Evolutionary conservation across 2,329 filamentous ascomycete species (phyloP).

Genomic region (Xylariaceae sp.): DNA sequence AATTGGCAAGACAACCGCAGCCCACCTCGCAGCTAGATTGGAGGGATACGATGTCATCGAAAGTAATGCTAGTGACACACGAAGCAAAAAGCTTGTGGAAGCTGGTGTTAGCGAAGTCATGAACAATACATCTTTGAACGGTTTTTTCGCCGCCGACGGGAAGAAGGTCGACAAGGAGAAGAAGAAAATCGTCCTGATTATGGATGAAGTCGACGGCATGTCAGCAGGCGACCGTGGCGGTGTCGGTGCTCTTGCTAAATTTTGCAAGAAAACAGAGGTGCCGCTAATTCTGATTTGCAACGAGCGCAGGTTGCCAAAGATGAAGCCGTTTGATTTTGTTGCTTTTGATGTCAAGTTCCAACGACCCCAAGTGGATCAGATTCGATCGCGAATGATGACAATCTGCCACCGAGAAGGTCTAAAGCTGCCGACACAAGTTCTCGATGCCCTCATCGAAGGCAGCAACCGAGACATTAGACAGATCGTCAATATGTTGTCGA

Average conservation of each 20-base stretch:
- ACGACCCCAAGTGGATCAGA: constrained; percentile 85
- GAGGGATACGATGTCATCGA: constrained; percentile 93
- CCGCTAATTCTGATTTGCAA: constrained; percentile 98
- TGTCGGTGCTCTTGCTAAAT: constrained; percentile 87
- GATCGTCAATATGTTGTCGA: constrained; percentile 97
- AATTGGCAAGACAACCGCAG: constrained; percentile 96
- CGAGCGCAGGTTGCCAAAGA: constrained; percentile 87
- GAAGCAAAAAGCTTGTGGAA: constrained; percentile 95
- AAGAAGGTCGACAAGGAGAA: constrained; percentile 76
- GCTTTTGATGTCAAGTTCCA: constrained; percentile 84
- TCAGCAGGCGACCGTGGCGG: constrained; percentile 94
- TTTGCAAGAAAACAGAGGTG: constrained; percentile 92
- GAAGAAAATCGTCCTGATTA: constrained; percentile 93
- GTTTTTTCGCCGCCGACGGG: constrained; percentile 83
- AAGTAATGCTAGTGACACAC: constrained; percentile 90
- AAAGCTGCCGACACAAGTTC: constrained; percentile 76
- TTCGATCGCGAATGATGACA: constrained; percentile 88
- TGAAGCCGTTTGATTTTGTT: constrained; percentile 93
- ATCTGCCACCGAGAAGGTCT: constrained; percentile 90
- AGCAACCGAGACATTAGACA: constrained; percentile 95
- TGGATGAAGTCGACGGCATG: constrained; percentile 99
- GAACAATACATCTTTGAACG: constrained; percentile 87
- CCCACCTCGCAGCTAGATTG: constrained; percentile 87
- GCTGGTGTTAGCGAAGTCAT: constrained; percentile 83
- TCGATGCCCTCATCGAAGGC: constrained; percentile 93